Conservation (phyloP, 371 early-diverging fungal genomes). For the Mucor saturninus region DNA sequence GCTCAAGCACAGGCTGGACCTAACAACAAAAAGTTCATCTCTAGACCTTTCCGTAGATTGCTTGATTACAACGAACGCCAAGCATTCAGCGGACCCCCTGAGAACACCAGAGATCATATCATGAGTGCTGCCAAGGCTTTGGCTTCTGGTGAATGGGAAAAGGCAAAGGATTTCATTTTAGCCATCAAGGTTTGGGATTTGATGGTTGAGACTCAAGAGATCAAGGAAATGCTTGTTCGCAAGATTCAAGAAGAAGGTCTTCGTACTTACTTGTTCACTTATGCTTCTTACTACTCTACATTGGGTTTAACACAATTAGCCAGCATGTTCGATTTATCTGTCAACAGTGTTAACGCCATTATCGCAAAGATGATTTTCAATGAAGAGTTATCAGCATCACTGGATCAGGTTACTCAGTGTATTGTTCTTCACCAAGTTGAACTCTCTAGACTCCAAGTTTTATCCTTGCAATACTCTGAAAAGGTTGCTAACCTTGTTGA, state of each 20-base stretch:
- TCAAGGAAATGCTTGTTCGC: conserved; percentile 87
- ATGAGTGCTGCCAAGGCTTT: conserved; percentile 96
- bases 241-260: conserved; percentile 96
- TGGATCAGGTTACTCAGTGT: conserved; percentile 80
- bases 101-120: conserved; percentile 97
- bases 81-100: conserved; percentile 95
- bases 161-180: conserved; percentile 79
- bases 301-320: conserved; percentile 82
- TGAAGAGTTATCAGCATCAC: conserved; percentile 85
- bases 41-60: conserved; percentile 92
- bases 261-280: conserved; percentile 94
- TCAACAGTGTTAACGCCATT: conserved; percentile 70
- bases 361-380: conserved; percentile 93
- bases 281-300: conserved; percentile 87
- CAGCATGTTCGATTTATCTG: conserved; percentile 84
- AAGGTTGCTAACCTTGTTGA: conserved; percentile 90
- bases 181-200: conserved; percentile 96
- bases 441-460: conserved; percentile 82
- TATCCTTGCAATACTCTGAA: conserved; percentile 87
- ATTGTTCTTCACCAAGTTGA: conserved; percentile 86
- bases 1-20: conserved; percentile 89
- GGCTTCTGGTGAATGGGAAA: conserved; percentile 93
- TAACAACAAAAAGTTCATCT: conserved; percentile 81
- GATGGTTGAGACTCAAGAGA: conserved; percentile 76
- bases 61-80: conserved; percentile 95